A percentile compares a stretch with the other conserved stretches of the same genome.
phyloP scores from a whole-genome alignment of 192 early-diverging fungal genomes.

The Podila epicladia region DNA sequence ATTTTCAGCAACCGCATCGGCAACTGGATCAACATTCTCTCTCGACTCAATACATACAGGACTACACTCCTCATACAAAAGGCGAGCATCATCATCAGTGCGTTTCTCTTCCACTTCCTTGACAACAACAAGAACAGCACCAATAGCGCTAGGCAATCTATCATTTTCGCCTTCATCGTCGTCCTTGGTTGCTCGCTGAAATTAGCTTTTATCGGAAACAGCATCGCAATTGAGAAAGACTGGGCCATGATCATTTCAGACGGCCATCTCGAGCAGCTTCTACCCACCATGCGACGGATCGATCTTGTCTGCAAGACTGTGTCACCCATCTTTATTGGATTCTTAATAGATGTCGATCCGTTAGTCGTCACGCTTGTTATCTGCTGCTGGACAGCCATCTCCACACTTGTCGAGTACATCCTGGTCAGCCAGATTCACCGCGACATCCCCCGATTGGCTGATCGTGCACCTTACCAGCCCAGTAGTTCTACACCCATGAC shows the following conservation, averaged over 20 bases:
- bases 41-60: conserved; percentile 20
- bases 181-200: conserved; percentile 35
- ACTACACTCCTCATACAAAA: conserved; percentile 25
- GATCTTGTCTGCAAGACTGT: conserved; percentile 48
- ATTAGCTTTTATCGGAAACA: conserved; percentile 34
- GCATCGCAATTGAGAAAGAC: conserved; percentile 39
- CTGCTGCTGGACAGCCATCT: conserved; percentile 18
- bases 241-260: conserved; percentile 41
- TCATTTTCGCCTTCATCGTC: conserved; percentile 28
- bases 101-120: conserved; percentile 16
- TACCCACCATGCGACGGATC: conserved; percentile 37
- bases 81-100: conserved; percentile 21
- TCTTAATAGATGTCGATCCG: too few species aligned
- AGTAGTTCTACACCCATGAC: too few species aligned
- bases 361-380: too few species aligned
- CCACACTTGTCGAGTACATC: conserved; percentile 16
- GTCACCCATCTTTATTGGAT: conserved; percentile 35
- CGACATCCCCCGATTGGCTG: conserved; percentile 7
- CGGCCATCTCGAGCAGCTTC: conserved; percentile 17
- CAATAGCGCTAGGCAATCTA: too few species aligned
- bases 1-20: conserved; percentile 36
- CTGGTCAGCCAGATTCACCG: conserved; percentile 28
- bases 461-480: neutral
- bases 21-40: conserved; percentile 38
- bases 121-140: too few species aligned